phyloP scores from a whole-genome alignment of 2,329 filamentous ascomycete genomes.

The Cordyceps cicadae region DNA sequence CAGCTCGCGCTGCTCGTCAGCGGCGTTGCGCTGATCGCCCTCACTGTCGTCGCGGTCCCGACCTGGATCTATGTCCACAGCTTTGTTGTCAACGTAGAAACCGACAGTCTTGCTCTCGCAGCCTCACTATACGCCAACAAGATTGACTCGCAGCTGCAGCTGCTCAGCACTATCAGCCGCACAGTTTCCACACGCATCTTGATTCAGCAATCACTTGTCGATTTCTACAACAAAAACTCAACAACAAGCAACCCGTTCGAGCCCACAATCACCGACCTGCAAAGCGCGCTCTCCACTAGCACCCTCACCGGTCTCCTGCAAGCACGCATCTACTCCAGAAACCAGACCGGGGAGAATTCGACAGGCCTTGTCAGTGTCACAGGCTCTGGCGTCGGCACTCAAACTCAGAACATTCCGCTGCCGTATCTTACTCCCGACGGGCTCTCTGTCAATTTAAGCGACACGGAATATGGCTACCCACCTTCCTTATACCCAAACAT shows the following conservation, averaged over 20 bases:
- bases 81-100: conserved; percentile 44
- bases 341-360: conserved; percentile 45
- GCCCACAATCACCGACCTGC: conserved; percentile 54
- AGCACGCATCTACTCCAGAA: conserved; percentile 62
- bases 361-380: conserved; percentile 59
- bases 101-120: conserved; percentile 62
- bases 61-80: conserved; percentile 54
- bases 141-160: conserved; percentile 66
- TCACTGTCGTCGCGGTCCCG: conserved; percentile 73
- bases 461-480: conserved; percentile 59
- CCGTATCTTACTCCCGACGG: conserved; percentile 56
- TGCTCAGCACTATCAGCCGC: conserved; percentile 67
- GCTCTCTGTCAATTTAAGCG: conserved; percentile 49
- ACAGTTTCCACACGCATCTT: conserved; percentile 62
- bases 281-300: conserved; percentile 58
- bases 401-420: conserved; percentile 42
- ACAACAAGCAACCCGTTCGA: conserved; percentile 50
- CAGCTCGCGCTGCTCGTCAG: conserved; percentile 78
- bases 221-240: conserved; percentile 49
- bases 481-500: conserved; percentile 69
- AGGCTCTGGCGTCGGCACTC: conserved; percentile 27
- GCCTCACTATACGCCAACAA: conserved; percentile 82
- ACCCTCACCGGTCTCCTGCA: conserved; percentile 56
- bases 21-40: conserved; percentile 61
- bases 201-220: conserved; percentile 43